Evolutionary conservation across 768 basidiomycete species (phyloP).

Genomic region (Ramaria rubella): DNA sequence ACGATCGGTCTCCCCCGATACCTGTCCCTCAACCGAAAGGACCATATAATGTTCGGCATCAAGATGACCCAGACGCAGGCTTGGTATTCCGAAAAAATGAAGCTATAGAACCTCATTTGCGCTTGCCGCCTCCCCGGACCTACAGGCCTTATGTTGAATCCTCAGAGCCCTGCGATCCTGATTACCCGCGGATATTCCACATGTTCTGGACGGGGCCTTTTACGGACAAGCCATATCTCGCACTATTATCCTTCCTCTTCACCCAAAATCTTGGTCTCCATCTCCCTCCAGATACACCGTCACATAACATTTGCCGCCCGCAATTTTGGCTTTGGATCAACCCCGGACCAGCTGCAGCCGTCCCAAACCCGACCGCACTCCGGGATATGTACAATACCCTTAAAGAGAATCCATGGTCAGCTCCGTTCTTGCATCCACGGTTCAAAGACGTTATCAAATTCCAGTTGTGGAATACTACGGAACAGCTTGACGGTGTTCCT

Average conservation of each 20-base stretch:
- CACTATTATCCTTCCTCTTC: constrained; percentile 89
- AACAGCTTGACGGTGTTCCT: constrained; percentile 86
- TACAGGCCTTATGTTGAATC: constrained; percentile 55
- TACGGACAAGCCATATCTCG: constrained; percentile 97
- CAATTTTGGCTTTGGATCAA: constrained; percentile 99
- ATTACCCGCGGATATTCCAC: constrained; percentile 86
- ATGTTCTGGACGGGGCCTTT: constrained; percentile 99
- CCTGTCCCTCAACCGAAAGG: constrained; percentile 23
- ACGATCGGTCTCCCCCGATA: constrained; percentile 21
- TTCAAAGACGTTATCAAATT: constrained; percentile 93
- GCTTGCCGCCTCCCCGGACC: constrained; percentile 41
- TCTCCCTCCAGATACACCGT: constrained; percentile 40
- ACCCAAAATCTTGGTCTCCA: constrained; percentile 92
- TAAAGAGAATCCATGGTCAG: constrained; percentile 84
- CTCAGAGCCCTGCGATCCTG: constrained; percentile 67
- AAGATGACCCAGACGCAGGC: constrained; percentile 44
- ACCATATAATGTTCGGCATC: constrained; percentile 22
- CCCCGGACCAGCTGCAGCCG: constrained; percentile 88
- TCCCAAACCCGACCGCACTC: constrained; percentile 77
- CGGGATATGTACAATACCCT: constrained; percentile 80
- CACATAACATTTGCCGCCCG: constrained; percentile 63
- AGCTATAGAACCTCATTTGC: constrained; percentile 49
- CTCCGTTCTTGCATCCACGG: constrained; percentile 87
- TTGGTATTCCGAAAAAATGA: constrained; percentile 50
- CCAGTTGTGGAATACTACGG: constrained; percentile 97